Percentiles rank a stretch among this genome's conserved stretches.
These are phyloP conservation scores for Mortierella sp. DNA, from an alignment of 371 early-diverging fungal genomes.

Conservation along the genomic window DNA sequence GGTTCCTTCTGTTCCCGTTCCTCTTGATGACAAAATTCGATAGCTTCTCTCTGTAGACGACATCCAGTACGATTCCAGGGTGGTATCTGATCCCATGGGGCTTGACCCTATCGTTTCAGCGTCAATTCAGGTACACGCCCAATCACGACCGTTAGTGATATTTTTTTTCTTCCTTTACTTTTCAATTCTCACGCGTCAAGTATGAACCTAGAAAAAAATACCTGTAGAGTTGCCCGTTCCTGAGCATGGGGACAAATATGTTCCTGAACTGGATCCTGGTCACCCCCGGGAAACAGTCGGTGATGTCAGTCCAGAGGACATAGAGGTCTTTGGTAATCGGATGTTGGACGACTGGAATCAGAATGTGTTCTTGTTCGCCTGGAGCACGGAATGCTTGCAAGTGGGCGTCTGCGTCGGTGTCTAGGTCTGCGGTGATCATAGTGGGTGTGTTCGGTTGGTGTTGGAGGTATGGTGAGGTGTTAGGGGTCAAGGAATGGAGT, in stretches of 20 bases:
- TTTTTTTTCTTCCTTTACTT: too few relatives aligned
- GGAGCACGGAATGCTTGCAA: neutral
- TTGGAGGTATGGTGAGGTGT: too few relatives aligned
- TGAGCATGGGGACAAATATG: neutral
- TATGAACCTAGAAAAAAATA: neutral
- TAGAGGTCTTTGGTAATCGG: neutral
- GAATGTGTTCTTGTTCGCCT: neutral
- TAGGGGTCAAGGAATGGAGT: too few relatives aligned
- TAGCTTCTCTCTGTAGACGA: neutral
- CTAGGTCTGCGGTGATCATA: too few relatives aligned
- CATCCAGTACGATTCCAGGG: neutral
- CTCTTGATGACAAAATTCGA: neutral
- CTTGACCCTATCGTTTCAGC: neutral
- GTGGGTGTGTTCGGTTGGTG: too few relatives aligned
- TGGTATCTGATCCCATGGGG: neutral
- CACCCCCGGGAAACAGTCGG: neutral
- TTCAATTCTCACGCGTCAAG: too few relatives aligned
- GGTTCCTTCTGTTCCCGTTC: neutral
- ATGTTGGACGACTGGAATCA: neutral
- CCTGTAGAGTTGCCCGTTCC: neutral
- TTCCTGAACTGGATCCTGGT: neutral
- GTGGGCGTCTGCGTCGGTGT: neutral
- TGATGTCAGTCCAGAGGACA: slow-evolving; percentile 2
- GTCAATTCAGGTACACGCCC: too few relatives aligned
- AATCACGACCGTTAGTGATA: too few relatives aligned